Conservation (phyloP, 2,329 filamentous ascomycete species). For the Aspergillus tanneri region DNA sequence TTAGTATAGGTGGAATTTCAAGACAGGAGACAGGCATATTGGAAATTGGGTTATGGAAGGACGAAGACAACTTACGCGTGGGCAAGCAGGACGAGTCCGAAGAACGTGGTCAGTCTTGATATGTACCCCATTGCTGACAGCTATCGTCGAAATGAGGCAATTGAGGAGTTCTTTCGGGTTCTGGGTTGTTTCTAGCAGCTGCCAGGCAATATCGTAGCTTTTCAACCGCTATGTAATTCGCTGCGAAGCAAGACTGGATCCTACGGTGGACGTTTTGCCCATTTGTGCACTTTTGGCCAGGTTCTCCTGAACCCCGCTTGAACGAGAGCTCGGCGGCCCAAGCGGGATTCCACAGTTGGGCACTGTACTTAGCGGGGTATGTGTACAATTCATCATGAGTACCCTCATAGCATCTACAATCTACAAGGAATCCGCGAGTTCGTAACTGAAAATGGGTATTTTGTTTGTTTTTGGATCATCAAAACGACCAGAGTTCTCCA, state of each 20-base stretch:
- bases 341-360: conserved; percentile 5
- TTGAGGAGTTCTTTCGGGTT: too few relatives aligned
- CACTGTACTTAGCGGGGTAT: background rate
- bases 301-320: conserved; percentile 5
- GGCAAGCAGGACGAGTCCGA: conserved; percentile 75
- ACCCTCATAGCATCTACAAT: background rate
- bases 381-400: background rate
- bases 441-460: conserved; percentile 18
- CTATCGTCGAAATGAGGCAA: too few relatives aligned
- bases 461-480: conserved; percentile 32
- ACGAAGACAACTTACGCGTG: conserved; percentile 85
- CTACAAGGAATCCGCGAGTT: background rate
- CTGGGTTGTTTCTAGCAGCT: background rate
- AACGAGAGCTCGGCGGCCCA: background rate
- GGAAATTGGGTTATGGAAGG: too few relatives aligned
- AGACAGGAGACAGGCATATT: too few relatives aligned
- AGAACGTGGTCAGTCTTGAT: conserved; percentile 66
- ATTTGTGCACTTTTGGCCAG: background rate
- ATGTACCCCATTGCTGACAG: conserved; percentile 76
- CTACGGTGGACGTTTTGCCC: conserved; percentile 7
- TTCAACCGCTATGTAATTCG: background rate
- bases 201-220: background rate
- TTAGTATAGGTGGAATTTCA: too few relatives aligned
- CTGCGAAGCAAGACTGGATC: conserved; percentile 2
- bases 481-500: conserved; percentile 25